Conservation (phyloP, 306 rosid species). For the Casuarina glauca region DNA sequence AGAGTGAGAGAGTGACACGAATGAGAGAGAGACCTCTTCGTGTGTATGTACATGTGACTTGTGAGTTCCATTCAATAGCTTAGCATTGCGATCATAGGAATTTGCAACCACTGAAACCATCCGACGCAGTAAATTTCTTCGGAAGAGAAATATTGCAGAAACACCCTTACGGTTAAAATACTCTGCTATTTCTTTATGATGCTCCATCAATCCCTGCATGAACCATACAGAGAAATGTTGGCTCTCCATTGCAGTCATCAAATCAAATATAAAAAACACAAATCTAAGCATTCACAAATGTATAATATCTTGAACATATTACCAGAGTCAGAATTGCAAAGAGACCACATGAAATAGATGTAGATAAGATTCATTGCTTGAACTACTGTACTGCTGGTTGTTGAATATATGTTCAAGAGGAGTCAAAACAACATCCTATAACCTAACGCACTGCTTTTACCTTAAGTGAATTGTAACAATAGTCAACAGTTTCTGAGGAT, state of each 20-base stretch:
- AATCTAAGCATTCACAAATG: slow-evolving; percentile 16
- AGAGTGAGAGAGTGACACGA: slow-evolving; percentile 6
- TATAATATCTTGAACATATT: not conserved
- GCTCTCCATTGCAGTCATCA: slow-evolving; percentile 19
- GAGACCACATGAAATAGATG: not conserved
- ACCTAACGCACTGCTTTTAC: not conserved
- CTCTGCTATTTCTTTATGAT: slow-evolving; percentile 68
- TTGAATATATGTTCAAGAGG: not conserved
- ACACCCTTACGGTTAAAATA: slow-evolving; percentile 75
- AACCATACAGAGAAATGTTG: slow-evolving; percentile 21
- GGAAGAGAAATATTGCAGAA: slow-evolving; percentile 79
- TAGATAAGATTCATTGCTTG: not conserved
- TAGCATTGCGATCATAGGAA: slow-evolving; percentile 88
- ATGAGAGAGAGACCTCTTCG: slow-evolving; percentile 61
- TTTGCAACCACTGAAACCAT: slow-evolving; percentile 85
- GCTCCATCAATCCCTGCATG: slow-evolving; percentile 81
- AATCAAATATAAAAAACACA: not conserved
- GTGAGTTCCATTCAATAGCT: slow-evolving; percentile 91
- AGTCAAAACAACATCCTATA: not conserved
- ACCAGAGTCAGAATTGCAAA: not conserved
- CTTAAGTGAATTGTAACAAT: not conserved
- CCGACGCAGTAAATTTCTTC: slow-evolving; percentile 74
- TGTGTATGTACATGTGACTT: slow-evolving; percentile 88
- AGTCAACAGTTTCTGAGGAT: not conserved
- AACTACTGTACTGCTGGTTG: not conserved